Evolutionary conservation across 495 filamentous ascomycete species (phyloP).

Genomic region (Venustampulla echinocandica): DNA sequence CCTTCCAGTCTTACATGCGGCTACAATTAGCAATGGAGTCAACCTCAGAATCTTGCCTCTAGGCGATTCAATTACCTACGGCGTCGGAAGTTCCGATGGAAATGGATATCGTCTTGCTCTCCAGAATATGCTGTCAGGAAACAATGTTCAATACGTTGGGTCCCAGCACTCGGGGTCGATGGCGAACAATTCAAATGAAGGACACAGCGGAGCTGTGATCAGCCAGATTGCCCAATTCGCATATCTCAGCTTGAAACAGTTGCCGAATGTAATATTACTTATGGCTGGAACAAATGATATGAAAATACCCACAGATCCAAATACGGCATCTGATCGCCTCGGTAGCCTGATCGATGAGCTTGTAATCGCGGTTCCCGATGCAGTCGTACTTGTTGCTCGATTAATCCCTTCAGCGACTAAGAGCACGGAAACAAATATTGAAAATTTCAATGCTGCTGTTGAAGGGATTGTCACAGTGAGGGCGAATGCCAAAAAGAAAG

Average conservation of each 20-base stretch:
- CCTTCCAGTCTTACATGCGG: background rate
- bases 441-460: constrained; percentile 24
- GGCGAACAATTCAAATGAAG: background rate
- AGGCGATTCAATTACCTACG: constrained; percentile 50
- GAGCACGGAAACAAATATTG: constrained; percentile 24
- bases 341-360: constrained; percentile 27
- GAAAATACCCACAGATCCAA: constrained; percentile 24
- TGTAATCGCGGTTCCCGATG: constrained; percentile 28
- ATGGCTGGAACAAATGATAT: constrained; percentile 27
- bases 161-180: background rate
- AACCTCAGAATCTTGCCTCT: constrained; percentile 43
- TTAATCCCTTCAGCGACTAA: constrained; percentile 24
- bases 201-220: constrained; percentile 20
- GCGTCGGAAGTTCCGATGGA: constrained; percentile 37
- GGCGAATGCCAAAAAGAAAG: constrained; percentile 17
- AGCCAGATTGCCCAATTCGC: constrained; percentile 25
- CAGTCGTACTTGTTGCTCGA: constrained; percentile 30
- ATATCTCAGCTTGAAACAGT: constrained; percentile 21
- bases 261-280: constrained; percentile 24
- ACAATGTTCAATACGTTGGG: constrained; percentile 25
- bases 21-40: constrained; percentile 5
- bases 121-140: constrained; percentile 28
- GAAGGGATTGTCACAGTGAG: constrained; percentile 21
- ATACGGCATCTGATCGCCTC: constrained; percentile 25
- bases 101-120: constrained; percentile 45